Evolutionary conservation across 768 basidiomycete species (phyloP), one percentile per base, ranked within the genome.

Genomic region (Lepiota venenata): DNA sequence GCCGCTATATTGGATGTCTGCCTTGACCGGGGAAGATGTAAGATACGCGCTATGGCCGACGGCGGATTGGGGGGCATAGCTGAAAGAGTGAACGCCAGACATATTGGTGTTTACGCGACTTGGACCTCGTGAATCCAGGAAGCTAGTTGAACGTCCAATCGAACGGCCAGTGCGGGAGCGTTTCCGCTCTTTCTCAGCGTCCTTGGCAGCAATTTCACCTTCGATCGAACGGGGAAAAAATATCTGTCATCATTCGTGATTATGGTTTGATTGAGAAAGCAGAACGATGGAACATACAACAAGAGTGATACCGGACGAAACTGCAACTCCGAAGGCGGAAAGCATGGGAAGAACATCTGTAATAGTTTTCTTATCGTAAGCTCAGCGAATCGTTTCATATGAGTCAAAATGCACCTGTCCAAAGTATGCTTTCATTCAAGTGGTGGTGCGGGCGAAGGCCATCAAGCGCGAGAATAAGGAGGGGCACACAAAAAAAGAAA

Each of bases 141-240:
- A 46, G 57, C 49, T 47, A 57, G 55, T 20, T 59, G 60, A 35
- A 58, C 55, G 51, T 67, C 68, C 16, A 59, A 64, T 56, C 11
- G 57, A 61, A 12, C 57, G 56, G 35, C 64, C 69, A 25, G 68
- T 68, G 16, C 69, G 67, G 16, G 60, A 63, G n/a, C 70, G 74
- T 58, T 69, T 74, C 39, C 68, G 65, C 38, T 74, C 74, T 16
- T 70, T 76, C 0, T 68, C 66, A 11, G 76, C 76, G 45, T 85
- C 82, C 21, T 70, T 74, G 3, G 71, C 68, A 2, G 77, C 73
- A 20, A 87, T 84, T 67, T 88, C 87, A 16, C 77, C 71, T 66
- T 87, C 78, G 41, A 86, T 77, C 4, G 85, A 87, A 38, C 90
- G 86, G 49, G 90, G 90, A 72, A 91, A 92, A 76, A 92, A 92